Conservation (phyloP, 1,284 basidiomycete genomes). For the Phylloboletellus chloephorus region DNA sequence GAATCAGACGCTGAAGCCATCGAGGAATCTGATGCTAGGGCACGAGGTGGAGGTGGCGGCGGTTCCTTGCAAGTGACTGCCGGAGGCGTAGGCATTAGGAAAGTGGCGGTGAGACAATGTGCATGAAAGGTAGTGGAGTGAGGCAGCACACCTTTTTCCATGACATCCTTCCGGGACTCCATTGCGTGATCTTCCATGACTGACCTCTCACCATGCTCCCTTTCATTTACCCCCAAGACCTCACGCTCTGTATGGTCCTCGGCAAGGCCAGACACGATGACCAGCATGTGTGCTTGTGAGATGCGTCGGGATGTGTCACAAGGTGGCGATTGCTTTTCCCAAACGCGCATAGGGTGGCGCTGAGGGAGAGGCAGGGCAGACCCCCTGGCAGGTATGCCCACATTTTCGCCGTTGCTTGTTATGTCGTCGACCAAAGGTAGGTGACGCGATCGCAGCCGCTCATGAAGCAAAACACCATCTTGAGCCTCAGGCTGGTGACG, state of each 20-base stretch:
- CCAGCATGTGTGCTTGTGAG: conserved; percentile 9
- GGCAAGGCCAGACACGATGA: not conserved
- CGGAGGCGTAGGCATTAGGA: conserved; percentile 7
- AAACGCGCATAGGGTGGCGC: conserved; percentile 26
- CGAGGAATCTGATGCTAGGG: not conserved
- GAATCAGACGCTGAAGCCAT: not conserved
- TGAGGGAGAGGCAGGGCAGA: conserved; percentile 2
- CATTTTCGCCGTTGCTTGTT: not conserved
- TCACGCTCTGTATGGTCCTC: not conserved
- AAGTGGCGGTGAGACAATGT: conserved; percentile 9
- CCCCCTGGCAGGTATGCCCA: not conserved
- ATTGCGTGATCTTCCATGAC: not conserved
- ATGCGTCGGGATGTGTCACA: conserved; percentile 13
- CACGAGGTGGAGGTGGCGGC: not conserved
- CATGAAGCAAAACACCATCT: conserved; percentile 8
- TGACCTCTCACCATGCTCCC: not conserved
- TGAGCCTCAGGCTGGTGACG: conserved; percentile 3
- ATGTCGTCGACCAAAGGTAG: conserved; percentile 1
- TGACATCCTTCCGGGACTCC: not conserved
- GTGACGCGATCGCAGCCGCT: conserved; percentile 11
- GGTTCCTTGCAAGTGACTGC: not conserved
- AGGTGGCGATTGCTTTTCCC: conserved; percentile 18
- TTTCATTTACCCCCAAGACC: not conserved
- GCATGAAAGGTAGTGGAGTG: not conserved
- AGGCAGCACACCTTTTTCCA: conserved; percentile 10